These are phyloP conservation scores for Trichomonascus vanleenenianus DNA, from an alignment of 805 yeast species.

Conservation along the genomic window DNA sequence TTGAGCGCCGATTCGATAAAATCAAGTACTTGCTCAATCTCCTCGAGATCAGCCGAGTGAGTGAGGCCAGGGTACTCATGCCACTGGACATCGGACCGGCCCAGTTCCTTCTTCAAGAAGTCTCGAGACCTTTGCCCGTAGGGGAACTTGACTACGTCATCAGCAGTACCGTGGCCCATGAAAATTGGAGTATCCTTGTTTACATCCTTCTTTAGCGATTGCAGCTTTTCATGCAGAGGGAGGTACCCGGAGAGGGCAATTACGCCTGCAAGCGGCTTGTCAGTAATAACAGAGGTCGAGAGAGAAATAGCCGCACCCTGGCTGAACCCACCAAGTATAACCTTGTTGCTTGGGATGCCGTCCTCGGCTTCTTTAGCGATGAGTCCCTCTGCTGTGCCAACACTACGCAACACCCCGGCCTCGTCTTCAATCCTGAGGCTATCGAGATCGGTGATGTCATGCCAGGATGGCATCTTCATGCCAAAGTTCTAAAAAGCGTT, in stretches of 20 bases:
- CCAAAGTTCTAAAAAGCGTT: conserved; percentile 50
- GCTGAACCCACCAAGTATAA: conserved; percentile 90
- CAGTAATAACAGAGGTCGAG: conserved; percentile 21
- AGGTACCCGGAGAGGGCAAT: conserved; percentile 72
- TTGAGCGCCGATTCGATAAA: conserved; percentile 34
- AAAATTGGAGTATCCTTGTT: conserved; percentile 69
- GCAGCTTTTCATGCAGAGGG: conserved; percentile 23
- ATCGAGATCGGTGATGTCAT: conserved; percentile 49
- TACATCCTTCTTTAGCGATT: conserved; percentile 20
- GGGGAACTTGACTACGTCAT: conserved; percentile 49
- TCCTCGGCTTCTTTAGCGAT: conserved; percentile 26
- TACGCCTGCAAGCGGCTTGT: conserved; percentile 66
- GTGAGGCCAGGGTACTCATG: conserved; percentile 56
- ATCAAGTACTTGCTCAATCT: conserved; percentile 45
- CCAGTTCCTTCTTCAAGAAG: conserved; percentile 39
- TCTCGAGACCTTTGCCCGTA: conserved; percentile 37
- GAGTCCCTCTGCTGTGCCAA: conserved; percentile 23
- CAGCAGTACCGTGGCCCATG: conserved; percentile 81
- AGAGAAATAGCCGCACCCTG: conserved; percentile 85
- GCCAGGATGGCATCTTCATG: conserved; percentile 74
- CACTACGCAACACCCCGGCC: conserved; percentile 31
- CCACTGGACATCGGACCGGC: conserved; percentile 35
- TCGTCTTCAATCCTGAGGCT: conserved; percentile 28
- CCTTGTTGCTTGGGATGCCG: conserved; percentile 38
- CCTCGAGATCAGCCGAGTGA: conserved; percentile 64